Evolutionary conservation across 2,329 filamentous ascomycete species (phyloP).

Genomic region (Leptographium procerum): DNA sequence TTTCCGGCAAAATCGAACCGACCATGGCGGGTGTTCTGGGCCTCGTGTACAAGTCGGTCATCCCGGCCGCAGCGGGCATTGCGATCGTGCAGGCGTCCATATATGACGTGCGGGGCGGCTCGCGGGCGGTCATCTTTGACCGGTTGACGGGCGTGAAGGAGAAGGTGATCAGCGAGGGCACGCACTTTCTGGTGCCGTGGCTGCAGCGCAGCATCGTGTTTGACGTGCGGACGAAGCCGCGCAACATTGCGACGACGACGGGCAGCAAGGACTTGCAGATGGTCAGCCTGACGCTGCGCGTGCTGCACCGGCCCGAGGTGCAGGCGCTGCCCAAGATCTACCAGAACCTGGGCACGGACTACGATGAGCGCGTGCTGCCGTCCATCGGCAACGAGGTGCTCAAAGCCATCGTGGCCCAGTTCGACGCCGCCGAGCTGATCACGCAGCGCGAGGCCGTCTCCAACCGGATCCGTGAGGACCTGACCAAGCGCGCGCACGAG

Average conservation of each 20-base stretch:
- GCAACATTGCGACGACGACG: conserved; percentile 95
- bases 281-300: conserved; percentile 95
- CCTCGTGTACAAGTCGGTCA: conserved; percentile 53
- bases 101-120: conserved; percentile 94
- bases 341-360: conserved; percentile 95
- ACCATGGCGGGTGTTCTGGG: conserved; percentile 48
- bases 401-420: conserved; percentile 96
- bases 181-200: conserved; percentile 94
- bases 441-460: conserved; percentile 96
- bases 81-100: conserved; percentile 66
- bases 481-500: conserved; percentile 83
- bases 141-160: conserved; percentile 86
- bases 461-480: conserved; percentile 83
- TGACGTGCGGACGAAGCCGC: conserved; percentile 92
- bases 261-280: conserved; percentile 99
- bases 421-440: conserved; percentile 97
- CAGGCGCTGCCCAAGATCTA: conserved; percentile 93
- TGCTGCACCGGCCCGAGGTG: conserved; percentile 89
- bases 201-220: conserved; percentile 89
- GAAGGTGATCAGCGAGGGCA: conserved; percentile 84
- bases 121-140: conserved; percentile 96
- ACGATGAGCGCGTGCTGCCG: conserved; percentile 95
- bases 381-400: conserved; percentile 99
- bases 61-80: conserved; percentile 61
- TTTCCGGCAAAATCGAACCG: neutral